Evolutionary conservation across 352 stramenopile genomes (phyloP), one percentile per base, ranked within the genome.

Genomic region (Plasmopara viticola): DNA sequence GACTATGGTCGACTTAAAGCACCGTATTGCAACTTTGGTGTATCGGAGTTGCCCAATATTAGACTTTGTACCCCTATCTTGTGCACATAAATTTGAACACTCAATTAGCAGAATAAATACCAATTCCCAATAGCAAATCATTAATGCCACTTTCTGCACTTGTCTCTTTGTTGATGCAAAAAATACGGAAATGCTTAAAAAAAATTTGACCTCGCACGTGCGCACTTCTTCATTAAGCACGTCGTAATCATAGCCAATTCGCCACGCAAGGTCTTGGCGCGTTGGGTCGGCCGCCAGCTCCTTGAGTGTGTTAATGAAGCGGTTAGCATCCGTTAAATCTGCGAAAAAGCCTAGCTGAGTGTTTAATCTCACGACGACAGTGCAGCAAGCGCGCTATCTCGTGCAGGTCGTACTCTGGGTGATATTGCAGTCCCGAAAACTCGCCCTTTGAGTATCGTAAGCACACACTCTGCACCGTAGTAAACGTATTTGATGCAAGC

Each of bases 341-440:
- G 50, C 47, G 52, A 90, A 90, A 42, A 90, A 85, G 6, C 75
- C 77, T 12, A 88, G 53, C 13, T 81, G 54, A 29, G 74, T 80
- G 41, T 78, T 80, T 40, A n/a, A 79, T 60, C 51, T 84, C 61
- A 25, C 80, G 73, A 20, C 80, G 78, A 56, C 75, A 87, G 56
- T 86, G 70, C 41, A 84, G 47, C 46, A 90, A 58, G 3, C 77
- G 64, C n/a, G 80, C 74, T 57, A 90, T 78, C 50, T 90, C 80
- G 52, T 90, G 75, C 41, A 88, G 57, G 41, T 90, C 68, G 51
- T 88, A 90, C 61, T 90, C 77, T 4, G 80, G 75, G 25, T 90
- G 80, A 53, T 90, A 90, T 51, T 90, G 80, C 28, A 87, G 52
- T 15, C 60, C 77, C 80, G 78, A 90, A 46, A 87, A 87, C n/a